A percentile compares a stretch with the other conserved stretches of the same genome.
These are phyloP conservation scores for Ajuga reptans DNA, from an alignment of 305 asterid genomes.

Conservation along the genomic window DNA sequence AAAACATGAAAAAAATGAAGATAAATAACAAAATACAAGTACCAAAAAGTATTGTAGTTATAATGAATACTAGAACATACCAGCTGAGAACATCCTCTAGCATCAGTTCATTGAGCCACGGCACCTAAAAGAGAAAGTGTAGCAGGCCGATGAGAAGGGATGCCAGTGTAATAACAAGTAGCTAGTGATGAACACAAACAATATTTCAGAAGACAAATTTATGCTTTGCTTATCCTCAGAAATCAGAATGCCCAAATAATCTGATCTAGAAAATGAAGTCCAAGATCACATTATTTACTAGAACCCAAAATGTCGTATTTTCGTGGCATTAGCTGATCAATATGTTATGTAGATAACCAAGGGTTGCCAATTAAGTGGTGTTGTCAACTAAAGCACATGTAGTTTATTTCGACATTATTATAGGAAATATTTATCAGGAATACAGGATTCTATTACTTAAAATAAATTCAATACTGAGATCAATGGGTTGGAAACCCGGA, in stretches of 20 bases:
- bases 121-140: slow-evolving; percentile 47
- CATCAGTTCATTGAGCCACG: slow-evolving; percentile 87
- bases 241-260: slow-evolving; percentile 9
- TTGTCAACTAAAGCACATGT: background rate
- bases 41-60: background rate
- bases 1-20: slow-evolving; percentile 12
- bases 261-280: background rate
- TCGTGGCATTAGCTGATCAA: background rate
- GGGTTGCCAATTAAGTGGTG: background rate
- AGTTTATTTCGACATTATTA: background rate
- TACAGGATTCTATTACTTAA: background rate
- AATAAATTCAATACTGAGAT: background rate
- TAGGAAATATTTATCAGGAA: background rate
- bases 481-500: slow-evolving; percentile 1
- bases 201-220: background rate
- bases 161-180: background rate
- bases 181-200: background rate
- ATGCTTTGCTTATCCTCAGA: background rate
- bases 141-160: slow-evolving; percentile 11
- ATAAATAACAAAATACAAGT: background rate
- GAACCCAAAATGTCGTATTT: background rate
- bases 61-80: slow-evolving; percentile 24
- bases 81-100: slow-evolving; percentile 27
- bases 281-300: background rate
- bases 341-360: background rate